Evolutionary conservation across 257 asterid species (phyloP).

Genomic region (Craterostigma plantagineum): DNA sequence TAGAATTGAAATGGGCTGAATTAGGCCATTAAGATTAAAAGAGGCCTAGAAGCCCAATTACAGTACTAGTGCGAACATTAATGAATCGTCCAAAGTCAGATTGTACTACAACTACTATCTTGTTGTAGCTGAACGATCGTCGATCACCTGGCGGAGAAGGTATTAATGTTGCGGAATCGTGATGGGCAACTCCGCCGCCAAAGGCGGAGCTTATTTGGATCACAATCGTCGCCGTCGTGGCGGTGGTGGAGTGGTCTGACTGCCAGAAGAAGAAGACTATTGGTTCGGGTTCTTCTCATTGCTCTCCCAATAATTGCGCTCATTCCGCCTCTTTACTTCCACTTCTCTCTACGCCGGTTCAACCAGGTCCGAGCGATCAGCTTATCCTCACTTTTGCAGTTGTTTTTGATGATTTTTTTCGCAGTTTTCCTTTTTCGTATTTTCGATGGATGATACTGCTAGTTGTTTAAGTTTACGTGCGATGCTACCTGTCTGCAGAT

Average conservation of each 20-base stretch:
- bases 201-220: conserved; percentile 15
- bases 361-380: conserved; percentile 25
- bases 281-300: conserved; percentile 40
- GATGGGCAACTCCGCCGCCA: conserved; percentile 24
- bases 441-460: not conserved
- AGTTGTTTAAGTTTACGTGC: too few relatives aligned
- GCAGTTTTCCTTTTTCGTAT: not conserved
- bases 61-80: too few relatives aligned
- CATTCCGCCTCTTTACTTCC: conserved; percentile 78
- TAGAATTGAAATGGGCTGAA: too few relatives aligned
- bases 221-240: conserved; percentile 11
- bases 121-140: too few relatives aligned
- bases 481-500: conserved; percentile 32
- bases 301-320: conserved; percentile 49
- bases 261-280: conserved; percentile 5
- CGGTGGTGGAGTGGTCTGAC: too few relatives aligned
- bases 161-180: too few relatives aligned
- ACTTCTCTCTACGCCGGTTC: conserved; percentile 72
- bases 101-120: too few relatives aligned
- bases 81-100: too few relatives aligned
- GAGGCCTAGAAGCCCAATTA: too few relatives aligned
- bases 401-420: not conserved
- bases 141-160: too few relatives aligned
- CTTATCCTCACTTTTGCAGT: not conserved
- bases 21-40: too few relatives aligned